Conservation (phyloP, 345 rosid species). For the Leavenworthia alabamica region DNA sequence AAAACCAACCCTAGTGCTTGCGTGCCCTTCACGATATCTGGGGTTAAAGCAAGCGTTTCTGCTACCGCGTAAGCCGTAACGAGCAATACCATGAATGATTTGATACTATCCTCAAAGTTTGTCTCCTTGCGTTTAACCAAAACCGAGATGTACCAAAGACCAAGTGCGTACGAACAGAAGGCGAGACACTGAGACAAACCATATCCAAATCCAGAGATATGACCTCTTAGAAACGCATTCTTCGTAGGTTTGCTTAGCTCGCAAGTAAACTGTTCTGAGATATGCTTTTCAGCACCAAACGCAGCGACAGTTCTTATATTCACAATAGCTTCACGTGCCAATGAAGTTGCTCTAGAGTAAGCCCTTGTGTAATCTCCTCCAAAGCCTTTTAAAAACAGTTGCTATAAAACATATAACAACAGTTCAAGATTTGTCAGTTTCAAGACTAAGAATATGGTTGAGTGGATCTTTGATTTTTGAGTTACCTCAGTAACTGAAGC, state of each 20-base stretch:
- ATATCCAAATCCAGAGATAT: constrained; percentile 69
- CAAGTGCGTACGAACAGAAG: constrained; percentile 64
- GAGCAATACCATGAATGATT: constrained; percentile 62
- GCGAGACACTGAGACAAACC: constrained; percentile 61
- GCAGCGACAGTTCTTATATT: constrained; percentile 70
- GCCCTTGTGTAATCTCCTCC: constrained; percentile 60
- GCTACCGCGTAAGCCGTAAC: constrained; percentile 56
- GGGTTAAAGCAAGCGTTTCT: constrained; percentile 76
- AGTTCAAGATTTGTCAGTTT: neutral
- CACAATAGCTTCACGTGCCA: constrained; percentile 72
- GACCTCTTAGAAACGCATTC: constrained; percentile 54
- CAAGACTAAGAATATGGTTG: neutral
- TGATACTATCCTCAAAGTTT: constrained; percentile 49
- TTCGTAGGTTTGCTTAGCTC: constrained; percentile 53
- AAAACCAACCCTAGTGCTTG: constrained; percentile 71
- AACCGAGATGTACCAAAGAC: constrained; percentile 78
- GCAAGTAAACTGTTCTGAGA: constrained; percentile 43
- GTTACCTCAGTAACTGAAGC: constrained; percentile 68
- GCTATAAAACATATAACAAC: constrained; percentile 32
- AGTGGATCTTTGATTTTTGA: neutral
- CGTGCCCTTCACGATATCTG: constrained; percentile 82
- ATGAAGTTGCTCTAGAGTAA: constrained; percentile 50
- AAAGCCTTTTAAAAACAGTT: constrained; percentile 73
- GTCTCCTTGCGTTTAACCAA: constrained; percentile 46
- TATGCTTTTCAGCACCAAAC: constrained; percentile 55